Evolutionary conservation across 352 stramenopile species (phyloP).

Genomic region (Phytophthora citricola): DNA sequence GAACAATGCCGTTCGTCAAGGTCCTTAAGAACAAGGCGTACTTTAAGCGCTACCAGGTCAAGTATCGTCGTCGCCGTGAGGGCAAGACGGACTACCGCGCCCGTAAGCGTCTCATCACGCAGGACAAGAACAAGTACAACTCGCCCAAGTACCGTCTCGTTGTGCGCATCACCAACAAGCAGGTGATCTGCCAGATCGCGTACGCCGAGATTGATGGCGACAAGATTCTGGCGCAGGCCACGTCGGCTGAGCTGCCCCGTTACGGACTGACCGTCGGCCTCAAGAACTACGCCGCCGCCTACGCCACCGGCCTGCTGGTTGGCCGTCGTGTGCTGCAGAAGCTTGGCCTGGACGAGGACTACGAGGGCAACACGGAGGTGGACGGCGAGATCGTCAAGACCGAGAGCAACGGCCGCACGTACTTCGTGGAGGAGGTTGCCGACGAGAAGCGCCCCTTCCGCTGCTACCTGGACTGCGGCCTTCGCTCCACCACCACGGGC

Average conservation of each 20-base stretch:
- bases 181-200: conserved; percentile 99
- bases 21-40: conserved; percentile 99
- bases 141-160: conserved; percentile 98
- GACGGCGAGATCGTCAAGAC: conserved; percentile 96
- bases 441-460: conserved; percentile 98
- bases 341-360: conserved; percentile 98
- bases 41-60: conserved; percentile 99
- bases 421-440: conserved; percentile 99
- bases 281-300: conserved; percentile 99
- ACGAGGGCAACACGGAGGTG: conserved; percentile 97
- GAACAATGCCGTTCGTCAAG: conserved; percentile 97
- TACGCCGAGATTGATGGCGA: conserved; percentile 99
- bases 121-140: conserved; percentile 99
- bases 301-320: conserved; percentile 96
- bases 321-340: conserved; percentile 97
- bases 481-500: conserved; percentile 97
- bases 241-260: conserved; percentile 96
- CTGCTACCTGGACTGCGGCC: conserved; percentile 97
- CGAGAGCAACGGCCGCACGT: conserved; percentile 96
- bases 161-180: conserved; percentile 96
- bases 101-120: conserved; percentile 97
- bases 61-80: conserved; percentile 98
- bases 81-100: conserved; percentile 99
- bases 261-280: conserved; percentile 97
- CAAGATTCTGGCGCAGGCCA: conserved; percentile 94